These are phyloP conservation scores for Brassica cretica DNA, from an alignment of 345 rosid species.

Conservation along the genomic window DNA sequence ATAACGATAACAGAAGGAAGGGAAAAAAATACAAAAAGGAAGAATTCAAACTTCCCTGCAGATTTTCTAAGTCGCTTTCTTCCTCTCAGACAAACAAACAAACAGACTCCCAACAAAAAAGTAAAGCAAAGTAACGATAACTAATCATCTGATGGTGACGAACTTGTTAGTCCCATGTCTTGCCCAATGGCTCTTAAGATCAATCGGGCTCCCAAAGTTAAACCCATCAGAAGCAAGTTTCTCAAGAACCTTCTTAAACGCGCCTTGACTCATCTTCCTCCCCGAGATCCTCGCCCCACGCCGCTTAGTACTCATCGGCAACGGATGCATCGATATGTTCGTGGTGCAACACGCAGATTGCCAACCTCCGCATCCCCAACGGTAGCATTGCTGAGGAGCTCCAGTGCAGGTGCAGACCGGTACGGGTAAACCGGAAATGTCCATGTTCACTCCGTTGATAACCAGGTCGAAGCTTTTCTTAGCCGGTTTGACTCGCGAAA, in stretches of 20 bases:
- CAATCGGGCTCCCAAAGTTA: conserved; percentile 74
- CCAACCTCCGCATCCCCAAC: conserved; percentile 99
- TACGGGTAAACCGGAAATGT: conserved; percentile 74
- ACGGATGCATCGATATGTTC: conserved; percentile 77
- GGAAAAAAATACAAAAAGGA: background rate
- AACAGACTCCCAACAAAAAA: background rate
- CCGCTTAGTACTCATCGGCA: conserved; percentile 89
- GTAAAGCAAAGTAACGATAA: background rate
- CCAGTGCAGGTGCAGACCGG: conserved; percentile 94
- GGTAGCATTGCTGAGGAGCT: conserved; percentile 79
- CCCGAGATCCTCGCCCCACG: conserved; percentile 94
- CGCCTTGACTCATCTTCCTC: conserved; percentile 96
- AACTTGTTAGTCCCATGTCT: conserved; percentile 96
- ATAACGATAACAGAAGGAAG: conserved; percentile 8
- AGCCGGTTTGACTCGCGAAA: conserved; percentile 58
- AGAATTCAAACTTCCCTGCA: conserved; percentile 5
- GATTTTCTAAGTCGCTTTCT: conserved; percentile 16
- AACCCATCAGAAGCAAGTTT: conserved; percentile 79
- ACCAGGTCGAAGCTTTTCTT: conserved; percentile 79
- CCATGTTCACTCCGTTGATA: conserved; percentile 82
- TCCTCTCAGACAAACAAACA: conserved; percentile 23
- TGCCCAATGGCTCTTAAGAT: conserved; percentile 89
- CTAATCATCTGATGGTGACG: conserved; percentile 76
- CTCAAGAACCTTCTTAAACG: conserved; percentile 90
- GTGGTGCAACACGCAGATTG: conserved; percentile 97